Evolutionary conservation across 192 early-diverging fungal genomes (phyloP), one percentile per base, ranked within the genome.

Genomic region (Pilobolus umbonatus): DNA sequence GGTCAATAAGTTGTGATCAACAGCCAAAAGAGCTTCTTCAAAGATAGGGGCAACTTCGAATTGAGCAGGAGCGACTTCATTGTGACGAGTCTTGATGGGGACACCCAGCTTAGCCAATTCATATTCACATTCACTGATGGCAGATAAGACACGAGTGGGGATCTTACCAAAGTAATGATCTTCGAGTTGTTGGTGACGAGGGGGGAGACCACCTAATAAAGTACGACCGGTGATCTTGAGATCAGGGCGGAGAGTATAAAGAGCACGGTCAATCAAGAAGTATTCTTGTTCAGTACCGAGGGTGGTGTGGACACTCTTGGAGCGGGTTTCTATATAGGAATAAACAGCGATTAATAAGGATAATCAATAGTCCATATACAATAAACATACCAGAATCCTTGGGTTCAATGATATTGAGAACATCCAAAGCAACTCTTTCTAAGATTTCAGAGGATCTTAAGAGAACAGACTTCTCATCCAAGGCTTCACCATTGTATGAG

Each of bases 151-250:
- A 66, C 91, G 88, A 54, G 87, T 82, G 46, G 96, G 96, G 55
- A 98, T 94, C 62, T 88, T 87, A 35, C 96, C 96, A 81, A 99
- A 99, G 86, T 99, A 99, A 80, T 99, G 96, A 75, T 99, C 96
- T 74, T 99, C 96, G 62, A 99, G 80, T 81, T 99, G 96, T 80
- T 99, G 96, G 75, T 97, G 94, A 69, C 93, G 91, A 58, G 96
- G 93, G 38, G 96, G 96, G 60, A 97, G 80, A 63, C 85, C 81
- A 39, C 96, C 96, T 38, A 99, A 68, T 32, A 99, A 80, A 38
- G 93, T 97, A 62, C 96, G 88, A 58, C 96, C 96, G 25, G 87
- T 85, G 68, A 92, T 94, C 86, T 97, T 97, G 52, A 99, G 81
- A 71, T 99, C 96, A 32, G 92, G 93, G 40, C 94, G 89, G 65